A percentile compares a stretch with the other conserved stretches of the same genome.
phyloP scores from a whole-genome alignment of 2,329 filamentous ascomycete genomes.

The Beauveria sp. region DNA sequence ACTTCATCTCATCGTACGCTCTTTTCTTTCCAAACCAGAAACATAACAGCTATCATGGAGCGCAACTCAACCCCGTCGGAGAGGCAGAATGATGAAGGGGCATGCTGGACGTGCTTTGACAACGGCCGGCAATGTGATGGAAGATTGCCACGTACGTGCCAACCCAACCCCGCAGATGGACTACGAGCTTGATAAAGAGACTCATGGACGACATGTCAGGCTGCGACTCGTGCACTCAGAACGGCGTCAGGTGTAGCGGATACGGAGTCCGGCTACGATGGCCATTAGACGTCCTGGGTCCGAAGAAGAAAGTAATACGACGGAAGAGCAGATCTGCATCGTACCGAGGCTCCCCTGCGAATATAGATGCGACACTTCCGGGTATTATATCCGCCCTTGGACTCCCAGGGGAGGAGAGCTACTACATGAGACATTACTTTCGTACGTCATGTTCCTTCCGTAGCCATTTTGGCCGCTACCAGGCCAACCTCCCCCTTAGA shows the following conservation, averaged over 20 bases:
- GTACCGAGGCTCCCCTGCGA: neutral
- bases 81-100: neutral
- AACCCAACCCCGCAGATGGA: neutral
- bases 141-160: neutral
- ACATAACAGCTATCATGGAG: neutral
- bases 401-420: neutral
- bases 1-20: neutral
- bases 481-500: too few species aligned
- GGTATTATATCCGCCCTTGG: neutral
- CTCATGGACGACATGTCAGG: neutral
- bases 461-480: too few species aligned
- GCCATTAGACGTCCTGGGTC: neutral
- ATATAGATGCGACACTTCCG: neutral
- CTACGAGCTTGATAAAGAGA: neutral
- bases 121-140: neutral
- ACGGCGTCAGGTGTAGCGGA: neutral
- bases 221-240: neutral
- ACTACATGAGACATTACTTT: neutral
- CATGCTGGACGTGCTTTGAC: neutral
- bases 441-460: neutral
- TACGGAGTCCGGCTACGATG: neutral
- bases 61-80: neutral
- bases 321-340: neutral
- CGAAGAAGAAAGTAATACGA: neutral
- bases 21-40: too few species aligned